Evolutionary conservation across 2,329 filamentous ascomycete genomes (phyloP).

Genomic region (Talaromyces sp.): DNA sequence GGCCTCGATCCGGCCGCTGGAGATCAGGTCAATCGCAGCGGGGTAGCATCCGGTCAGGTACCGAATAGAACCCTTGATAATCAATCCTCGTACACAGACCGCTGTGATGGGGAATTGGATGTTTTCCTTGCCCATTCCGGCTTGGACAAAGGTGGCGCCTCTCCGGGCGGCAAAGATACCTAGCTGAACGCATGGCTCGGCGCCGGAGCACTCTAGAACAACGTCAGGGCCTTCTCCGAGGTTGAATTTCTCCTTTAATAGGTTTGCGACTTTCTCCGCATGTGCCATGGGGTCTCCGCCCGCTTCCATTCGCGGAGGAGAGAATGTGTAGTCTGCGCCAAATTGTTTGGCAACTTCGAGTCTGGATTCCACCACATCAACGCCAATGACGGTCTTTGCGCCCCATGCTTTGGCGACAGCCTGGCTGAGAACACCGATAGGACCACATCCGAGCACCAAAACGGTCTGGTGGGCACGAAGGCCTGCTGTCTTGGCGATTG

Average conservation of each 20-base stretch:
- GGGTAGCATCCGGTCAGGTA: slow-evolving; percentile 49
- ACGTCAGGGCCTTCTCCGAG: slow-evolving; percentile 46
- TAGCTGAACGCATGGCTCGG: slow-evolving; percentile 44
- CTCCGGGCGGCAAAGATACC: slow-evolving; percentile 41
- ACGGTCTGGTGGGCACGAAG: slow-evolving; percentile 40
- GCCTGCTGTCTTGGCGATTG: slow-evolving; percentile 40
- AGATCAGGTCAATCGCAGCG: slow-evolving; percentile 45
- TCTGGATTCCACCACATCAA: slow-evolving; percentile 42
- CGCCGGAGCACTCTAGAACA: slow-evolving; percentile 47
- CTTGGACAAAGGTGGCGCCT: slow-evolving; percentile 49
- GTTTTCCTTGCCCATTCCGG: slow-evolving; percentile 49
- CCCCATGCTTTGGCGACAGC: slow-evolving; percentile 44
- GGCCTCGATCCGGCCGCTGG: slow-evolving; percentile 38
- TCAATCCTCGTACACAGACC: slow-evolving; percentile 45
- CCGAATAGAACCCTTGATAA: slow-evolving; percentile 47
- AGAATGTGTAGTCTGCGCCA: slow-evolving; percentile 42
- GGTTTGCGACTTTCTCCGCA: slow-evolving; percentile 29
- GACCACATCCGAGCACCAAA: slow-evolving; percentile 47
- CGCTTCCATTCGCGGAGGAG: slow-evolving; percentile 32
- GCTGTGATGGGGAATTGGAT: slow-evolving; percentile 49
- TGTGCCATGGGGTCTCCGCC: background rate
- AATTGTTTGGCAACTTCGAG: slow-evolving; percentile 41
- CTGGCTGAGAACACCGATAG: slow-evolving; percentile 45
- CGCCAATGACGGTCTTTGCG: slow-evolving; percentile 42
- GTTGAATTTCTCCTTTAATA: slow-evolving; percentile 34